Conservation (phyloP, 2,329 filamentous ascomycete species). For the Tolypocladium album region DNA sequence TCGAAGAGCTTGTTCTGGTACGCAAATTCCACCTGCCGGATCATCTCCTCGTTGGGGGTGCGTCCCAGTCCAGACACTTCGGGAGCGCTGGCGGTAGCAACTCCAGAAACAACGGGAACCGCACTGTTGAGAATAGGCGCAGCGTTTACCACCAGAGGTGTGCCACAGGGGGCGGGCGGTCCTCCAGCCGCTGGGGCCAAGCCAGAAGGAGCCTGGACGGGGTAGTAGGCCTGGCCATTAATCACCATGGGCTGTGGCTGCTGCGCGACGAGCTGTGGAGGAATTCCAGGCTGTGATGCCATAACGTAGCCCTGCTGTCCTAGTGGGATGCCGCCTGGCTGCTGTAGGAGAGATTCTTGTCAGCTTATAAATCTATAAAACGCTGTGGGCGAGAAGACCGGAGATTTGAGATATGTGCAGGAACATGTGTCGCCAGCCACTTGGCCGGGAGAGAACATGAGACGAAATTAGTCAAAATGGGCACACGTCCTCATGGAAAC, state of each 20-base stretch:
- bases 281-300: conserved; percentile 20
- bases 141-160: conserved; percentile 10
- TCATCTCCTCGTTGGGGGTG: conserved; percentile 34
- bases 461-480: neutral
- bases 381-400: neutral
- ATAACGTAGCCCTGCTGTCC: conserved; percentile 19
- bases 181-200: conserved; percentile 5
- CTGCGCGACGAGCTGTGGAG: conserved; percentile 13
- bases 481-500: conserved; percentile 6
- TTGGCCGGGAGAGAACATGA: neutral
- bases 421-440: neutral
- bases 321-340: conserved; percentile 18
- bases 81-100: conserved; percentile 18
- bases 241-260: conserved; percentile 21
- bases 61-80: conserved; percentile 42
- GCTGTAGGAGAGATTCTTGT: conserved; percentile 11
- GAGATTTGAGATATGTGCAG: neutral
- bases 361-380: conserved; percentile 1
- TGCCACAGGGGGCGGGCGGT: conserved; percentile 17
- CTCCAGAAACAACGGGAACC: conserved; percentile 29
- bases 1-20: conserved; percentile 38
- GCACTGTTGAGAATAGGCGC: conserved; percentile 9
- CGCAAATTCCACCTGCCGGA: conserved; percentile 38
- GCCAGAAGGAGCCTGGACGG: neutral
- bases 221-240: conserved; percentile 15